Conservation (phyloP, 148 eudicot species). For the Rheum nobile region DNA sequence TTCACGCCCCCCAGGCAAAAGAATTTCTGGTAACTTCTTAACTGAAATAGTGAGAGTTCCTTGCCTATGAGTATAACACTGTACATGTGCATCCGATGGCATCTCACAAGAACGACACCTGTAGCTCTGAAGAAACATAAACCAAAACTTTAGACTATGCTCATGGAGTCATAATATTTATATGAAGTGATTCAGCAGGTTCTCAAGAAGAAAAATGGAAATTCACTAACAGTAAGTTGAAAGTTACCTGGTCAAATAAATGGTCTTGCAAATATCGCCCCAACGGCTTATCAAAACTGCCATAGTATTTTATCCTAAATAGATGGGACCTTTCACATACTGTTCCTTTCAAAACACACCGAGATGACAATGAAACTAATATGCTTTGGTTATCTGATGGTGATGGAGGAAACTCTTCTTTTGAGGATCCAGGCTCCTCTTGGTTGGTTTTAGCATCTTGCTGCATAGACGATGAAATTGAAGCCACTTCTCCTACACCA, state of each 20-base stretch:
- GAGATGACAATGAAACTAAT: constrained; percentile 75
- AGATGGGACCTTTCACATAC: constrained; percentile 94
- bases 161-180: neutral
- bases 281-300: constrained; percentile 81
- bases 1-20: constrained; percentile 74
- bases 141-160: neutral
- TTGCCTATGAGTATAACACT: constrained; percentile 91
- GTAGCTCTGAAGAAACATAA: constrained; percentile 38
- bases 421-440: constrained; percentile 28
- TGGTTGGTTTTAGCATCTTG: constrained; percentile 26
- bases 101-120: constrained; percentile 69
- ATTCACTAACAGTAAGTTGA: neutral
- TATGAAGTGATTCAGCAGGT: neutral
- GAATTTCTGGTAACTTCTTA: constrained; percentile 62
- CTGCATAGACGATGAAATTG: constrained; percentile 22
- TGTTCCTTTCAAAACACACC: constrained; percentile 93
- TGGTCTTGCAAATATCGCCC: constrained; percentile 89
- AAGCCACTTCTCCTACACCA: constrained; percentile 12
- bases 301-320: constrained; percentile 88
- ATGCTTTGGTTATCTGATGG: constrained; percentile 83
- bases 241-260: constrained; percentile 72
- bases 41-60: constrained; percentile 95
- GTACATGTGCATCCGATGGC: constrained; percentile 95
- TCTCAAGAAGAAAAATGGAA: constrained; percentile 4
- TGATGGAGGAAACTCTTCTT: constrained; percentile 81